Percentiles rank a stretch among this genome's conserved stretches.
Evolutionary conservation across 495 filamentous ascomycete species (phyloP).

Genomic region (Friedmanniomyces endolithicus): DNA sequence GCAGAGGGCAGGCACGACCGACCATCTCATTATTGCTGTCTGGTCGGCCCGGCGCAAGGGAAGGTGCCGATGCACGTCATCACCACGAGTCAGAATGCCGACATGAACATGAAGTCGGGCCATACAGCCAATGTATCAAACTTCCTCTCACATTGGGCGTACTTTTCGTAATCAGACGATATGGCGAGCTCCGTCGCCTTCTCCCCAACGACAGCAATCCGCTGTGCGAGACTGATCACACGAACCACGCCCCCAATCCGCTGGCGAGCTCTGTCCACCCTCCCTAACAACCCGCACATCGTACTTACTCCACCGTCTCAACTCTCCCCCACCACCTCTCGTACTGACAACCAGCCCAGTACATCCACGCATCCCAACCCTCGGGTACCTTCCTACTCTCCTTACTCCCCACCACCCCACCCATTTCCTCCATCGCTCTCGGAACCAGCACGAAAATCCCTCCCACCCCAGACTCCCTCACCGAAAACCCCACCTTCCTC

Average conservation of each 20-base stretch:
- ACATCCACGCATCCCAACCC: slow-evolving; percentile 47
- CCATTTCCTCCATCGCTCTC: slow-evolving; percentile 55
- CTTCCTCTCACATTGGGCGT: too few relatives aligned
- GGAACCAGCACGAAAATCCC: slow-evolving; percentile 62
- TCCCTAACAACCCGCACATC: slow-evolving; percentile 22
- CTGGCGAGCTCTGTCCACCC: slow-evolving; percentile 18
- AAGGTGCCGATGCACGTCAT: neutral
- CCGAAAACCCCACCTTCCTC: slow-evolving; percentile 65
- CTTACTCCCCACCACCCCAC: slow-evolving; percentile 62
- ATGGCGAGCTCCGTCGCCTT: too few relatives aligned
- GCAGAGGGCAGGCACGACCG: too few relatives aligned
- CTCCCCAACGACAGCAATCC: neutral
- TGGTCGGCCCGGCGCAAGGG: neutral
- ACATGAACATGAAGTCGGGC: slow-evolving; percentile 19
- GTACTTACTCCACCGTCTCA: slow-evolving; percentile 34
- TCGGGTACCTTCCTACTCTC: slow-evolving; percentile 48
- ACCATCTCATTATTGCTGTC: too few relatives aligned
- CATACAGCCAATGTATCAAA: too few relatives aligned
- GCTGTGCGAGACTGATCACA: slow-evolving; percentile 4
- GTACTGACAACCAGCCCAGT: slow-evolving; percentile 39
- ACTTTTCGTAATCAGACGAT: too few relatives aligned
- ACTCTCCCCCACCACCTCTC: neutral
- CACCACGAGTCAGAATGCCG: neutral
- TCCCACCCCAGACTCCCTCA: slow-evolving; percentile 63
- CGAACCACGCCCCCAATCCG: slow-evolving; percentile 5